Percentiles rank a stretch among this genome's conserved stretches.
Evolutionary conservation across 2,329 filamentous ascomycete species (phyloP).

Genomic region (Rugonectria rugulosa): DNA sequence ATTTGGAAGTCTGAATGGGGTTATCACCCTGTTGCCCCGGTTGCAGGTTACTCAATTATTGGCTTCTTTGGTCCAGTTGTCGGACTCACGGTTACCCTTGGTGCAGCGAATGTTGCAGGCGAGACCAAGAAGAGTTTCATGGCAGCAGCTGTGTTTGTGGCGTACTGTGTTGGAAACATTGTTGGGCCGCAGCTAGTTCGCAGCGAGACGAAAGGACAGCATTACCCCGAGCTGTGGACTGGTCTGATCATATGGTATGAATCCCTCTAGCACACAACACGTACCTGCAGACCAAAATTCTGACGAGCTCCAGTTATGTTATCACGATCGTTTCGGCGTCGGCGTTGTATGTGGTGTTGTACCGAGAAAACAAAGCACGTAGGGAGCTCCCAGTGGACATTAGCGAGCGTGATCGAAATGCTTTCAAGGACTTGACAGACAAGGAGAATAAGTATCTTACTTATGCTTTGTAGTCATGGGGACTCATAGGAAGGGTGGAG

Average conservation of each 20-base stretch:
- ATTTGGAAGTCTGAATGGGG: constrained; percentile 76
- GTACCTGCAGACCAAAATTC: not conserved
- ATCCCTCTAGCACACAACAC: fast-evolving
- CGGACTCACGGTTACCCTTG: constrained; percentile 60
- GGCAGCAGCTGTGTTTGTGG: constrained; percentile 76
- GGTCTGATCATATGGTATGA: constrained; percentile 68
- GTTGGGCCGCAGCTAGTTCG: constrained; percentile 76
- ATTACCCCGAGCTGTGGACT: constrained; percentile 77
- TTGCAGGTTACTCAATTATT: constrained; percentile 75
- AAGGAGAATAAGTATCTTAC: constrained; percentile 72
- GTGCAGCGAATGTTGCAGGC: constrained; percentile 74
- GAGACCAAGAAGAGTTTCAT: constrained; percentile 82
- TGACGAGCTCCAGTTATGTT: constrained; percentile 60
- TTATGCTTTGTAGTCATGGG: constrained; percentile 71
- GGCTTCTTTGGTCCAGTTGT: constrained; percentile 78
- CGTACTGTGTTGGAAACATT: constrained; percentile 79
- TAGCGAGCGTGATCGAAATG: constrained; percentile 66
- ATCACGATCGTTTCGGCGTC: constrained; percentile 69
- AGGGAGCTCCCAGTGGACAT: constrained; percentile 61
- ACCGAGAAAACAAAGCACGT: constrained; percentile 64
- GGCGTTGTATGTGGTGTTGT: constrained; percentile 65
- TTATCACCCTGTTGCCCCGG: constrained; percentile 69
- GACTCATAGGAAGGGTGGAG: too few relatives aligned
- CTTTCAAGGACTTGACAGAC: constrained; percentile 74
- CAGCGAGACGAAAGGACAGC: constrained; percentile 67